Percentiles rank a stretch among this genome's conserved stretches.
These are phyloP conservation scores for Cladosporium sp. DNA, from an alignment of 2,329 filamentous ascomycete genomes.

Conservation along the genomic window DNA sequence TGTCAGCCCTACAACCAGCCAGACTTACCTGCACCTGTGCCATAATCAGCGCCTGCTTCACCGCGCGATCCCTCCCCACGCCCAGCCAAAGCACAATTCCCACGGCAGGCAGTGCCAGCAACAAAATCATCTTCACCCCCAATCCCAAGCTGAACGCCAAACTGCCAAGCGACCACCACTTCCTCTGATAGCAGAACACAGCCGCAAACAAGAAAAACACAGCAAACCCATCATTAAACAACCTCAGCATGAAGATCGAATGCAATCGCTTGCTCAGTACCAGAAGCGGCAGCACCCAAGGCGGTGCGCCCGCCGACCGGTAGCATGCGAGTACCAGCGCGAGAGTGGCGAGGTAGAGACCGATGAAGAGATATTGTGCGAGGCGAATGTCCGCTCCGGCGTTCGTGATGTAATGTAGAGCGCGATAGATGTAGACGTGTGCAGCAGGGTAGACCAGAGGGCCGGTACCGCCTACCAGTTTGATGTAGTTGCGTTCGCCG, in stretches of 20 bases:
- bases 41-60: slow-evolving; percentile 69
- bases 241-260: slow-evolving; percentile 84
- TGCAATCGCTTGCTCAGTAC: slow-evolving; percentile 88
- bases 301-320: slow-evolving; percentile 69
- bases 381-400: slow-evolving; percentile 69
- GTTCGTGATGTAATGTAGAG: slow-evolving; percentile 73
- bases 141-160: slow-evolving; percentile 73
- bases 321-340: slow-evolving; percentile 80
- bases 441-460: slow-evolving; percentile 92
- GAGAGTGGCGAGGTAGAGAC: slow-evolving; percentile 72
- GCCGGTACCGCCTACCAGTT: slow-evolving; percentile 82
- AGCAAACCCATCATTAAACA: slow-evolving; percentile 95
- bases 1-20: background rate
- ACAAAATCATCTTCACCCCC: slow-evolving; percentile 90
- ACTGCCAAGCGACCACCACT: slow-evolving; percentile 68
- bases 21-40: slow-evolving; percentile 68
- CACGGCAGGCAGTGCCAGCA: slow-evolving; percentile 78
- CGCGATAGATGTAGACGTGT: slow-evolving; percentile 86
- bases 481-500: slow-evolving; percentile 84
- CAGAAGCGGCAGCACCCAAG: slow-evolving; percentile 81
- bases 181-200: slow-evolving; percentile 72
- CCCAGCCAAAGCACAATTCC: slow-evolving; percentile 72
- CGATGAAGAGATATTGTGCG: slow-evolving; percentile 80
- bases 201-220: slow-evolving; percentile 76
- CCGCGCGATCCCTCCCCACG: slow-evolving; percentile 59